Conservation (phyloP, 768 basidiomycete species). For the Mycena rebaudengoi region DNA sequence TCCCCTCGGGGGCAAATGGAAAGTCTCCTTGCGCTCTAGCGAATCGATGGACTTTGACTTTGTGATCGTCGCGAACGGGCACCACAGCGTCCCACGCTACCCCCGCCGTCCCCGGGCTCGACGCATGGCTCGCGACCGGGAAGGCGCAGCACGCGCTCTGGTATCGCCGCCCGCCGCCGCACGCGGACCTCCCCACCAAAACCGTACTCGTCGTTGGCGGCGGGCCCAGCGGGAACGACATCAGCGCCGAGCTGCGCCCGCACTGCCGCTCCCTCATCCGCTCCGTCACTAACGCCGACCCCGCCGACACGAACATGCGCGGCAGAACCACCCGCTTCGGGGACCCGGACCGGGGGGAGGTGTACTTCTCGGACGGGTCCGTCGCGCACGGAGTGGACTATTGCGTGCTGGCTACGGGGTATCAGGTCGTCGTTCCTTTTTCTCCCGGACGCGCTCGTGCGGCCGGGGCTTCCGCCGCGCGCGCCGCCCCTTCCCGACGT, state of each 20-base stretch:
- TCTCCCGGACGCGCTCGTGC: slow-evolving; percentile 50
- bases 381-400: slow-evolving; percentile 63
- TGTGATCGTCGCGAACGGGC: slow-evolving; percentile 81
- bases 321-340: slow-evolving; percentile 53
- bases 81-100: slow-evolving; percentile 70
- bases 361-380: slow-evolving; percentile 68
- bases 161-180: slow-evolving; percentile 64
- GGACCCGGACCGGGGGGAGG: slow-evolving; percentile 46
- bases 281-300: slow-evolving; percentile 54
- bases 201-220: slow-evolving; percentile 57
- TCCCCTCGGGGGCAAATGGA: slow-evolving; percentile 59
- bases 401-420: slow-evolving; percentile 83
- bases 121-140: slow-evolving; percentile 59
- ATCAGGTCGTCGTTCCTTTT: slow-evolving; percentile 72
- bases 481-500: slow-evolving; percentile 57
- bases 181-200: too few species aligned
- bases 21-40: slow-evolving; percentile 49
- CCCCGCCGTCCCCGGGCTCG: slow-evolving; percentile 69
- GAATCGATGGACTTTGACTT: slow-evolving; percentile 60
- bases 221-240: slow-evolving; percentile 77
- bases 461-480: slow-evolving; percentile 47
- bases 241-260: slow-evolving; percentile 64
- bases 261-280: slow-evolving; percentile 60
- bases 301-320: slow-evolving; percentile 48
- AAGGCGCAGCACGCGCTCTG: slow-evolving; percentile 72